phyloP scores from a whole-genome alignment of 2,329 filamentous ascomycete genomes.

The Furcasterigmium furcatum region DNA sequence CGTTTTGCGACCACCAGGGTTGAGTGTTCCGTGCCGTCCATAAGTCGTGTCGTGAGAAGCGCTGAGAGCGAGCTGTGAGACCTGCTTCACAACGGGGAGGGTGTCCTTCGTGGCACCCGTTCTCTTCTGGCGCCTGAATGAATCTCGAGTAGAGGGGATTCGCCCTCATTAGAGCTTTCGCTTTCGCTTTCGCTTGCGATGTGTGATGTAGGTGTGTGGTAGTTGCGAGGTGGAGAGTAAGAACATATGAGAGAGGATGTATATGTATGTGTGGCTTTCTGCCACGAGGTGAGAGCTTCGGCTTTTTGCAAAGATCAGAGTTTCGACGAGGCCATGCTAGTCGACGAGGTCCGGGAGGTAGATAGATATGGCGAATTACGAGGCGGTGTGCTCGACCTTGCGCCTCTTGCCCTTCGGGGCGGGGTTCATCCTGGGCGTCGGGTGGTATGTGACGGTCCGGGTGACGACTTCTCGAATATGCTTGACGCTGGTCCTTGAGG shows the following conservation, averaged over 20 bases:
- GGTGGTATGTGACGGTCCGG: conserved; percentile 78
- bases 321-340: not conserved
- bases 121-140: not conserved
- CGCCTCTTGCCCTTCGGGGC: conserved; percentile 91
- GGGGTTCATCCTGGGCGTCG: conserved; percentile 76
- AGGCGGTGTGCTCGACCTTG: conserved; percentile 50
- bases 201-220: no score
- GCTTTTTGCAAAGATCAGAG: no score
- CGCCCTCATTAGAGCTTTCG: not conserved
- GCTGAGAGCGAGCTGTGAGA: conserved; percentile 6
- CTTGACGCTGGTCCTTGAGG: conserved; percentile 59
- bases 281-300: no score
- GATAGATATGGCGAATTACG: not conserved
- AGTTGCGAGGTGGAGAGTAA: not conserved
- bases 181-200: not conserved
- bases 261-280: no score
- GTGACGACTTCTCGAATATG: conserved; percentile 88
- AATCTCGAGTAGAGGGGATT: not conserved
- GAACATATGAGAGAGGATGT: no score
- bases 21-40: conserved; percentile 5
- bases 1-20: not conserved
- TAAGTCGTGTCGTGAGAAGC: conserved; percentile 9
- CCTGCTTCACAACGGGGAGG: conserved; percentile 12
- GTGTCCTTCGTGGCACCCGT: conserved; percentile 1
- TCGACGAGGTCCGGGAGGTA: no score